These are phyloP conservation scores for Pseudomassariella vexata DNA, from an alignment of 2,329 filamentous ascomycete genomes.

Conservation along the genomic window DNA sequence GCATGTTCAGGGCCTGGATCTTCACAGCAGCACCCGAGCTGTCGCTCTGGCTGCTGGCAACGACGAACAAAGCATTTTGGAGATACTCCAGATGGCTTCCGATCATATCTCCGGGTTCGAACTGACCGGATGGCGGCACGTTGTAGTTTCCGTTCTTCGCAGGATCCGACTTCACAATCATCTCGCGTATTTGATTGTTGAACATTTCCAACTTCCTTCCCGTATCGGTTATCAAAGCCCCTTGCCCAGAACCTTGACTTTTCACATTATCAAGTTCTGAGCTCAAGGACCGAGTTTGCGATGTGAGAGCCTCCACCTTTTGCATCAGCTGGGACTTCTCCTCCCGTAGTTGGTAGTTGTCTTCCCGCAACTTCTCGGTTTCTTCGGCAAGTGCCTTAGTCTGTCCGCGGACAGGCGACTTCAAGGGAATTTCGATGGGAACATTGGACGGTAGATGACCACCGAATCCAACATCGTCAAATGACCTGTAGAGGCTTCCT, in stretches of 20 bases:
- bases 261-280: conserved; percentile 31
- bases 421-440: conserved; percentile 51
- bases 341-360: conserved; percentile 38
- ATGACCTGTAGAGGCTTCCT: conserved; percentile 63
- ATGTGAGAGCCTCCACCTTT: conserved; percentile 25
- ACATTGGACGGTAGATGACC: conserved; percentile 30
- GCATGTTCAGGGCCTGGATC: conserved; percentile 58
- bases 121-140: conserved; percentile 32
- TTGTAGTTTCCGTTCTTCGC: conserved; percentile 41
- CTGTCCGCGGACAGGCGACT: conserved; percentile 51
- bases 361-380: conserved; percentile 38
- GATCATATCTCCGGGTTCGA: conserved; percentile 41
- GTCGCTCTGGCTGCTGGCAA: conserved; percentile 50
- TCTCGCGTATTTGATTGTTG: conserved; percentile 60
- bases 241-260: conserved; percentile 29
- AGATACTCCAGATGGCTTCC: conserved; percentile 64
- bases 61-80: conserved; percentile 55
- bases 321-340: conserved; percentile 34
- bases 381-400: conserved; percentile 44
- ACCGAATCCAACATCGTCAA: conserved; percentile 50
- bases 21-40: conserved; percentile 43
- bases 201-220: conserved; percentile 62
- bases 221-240: conserved; percentile 52
- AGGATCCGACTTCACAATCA: conserved; percentile 60
- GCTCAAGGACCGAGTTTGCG: conserved; percentile 25